Percentiles rank a stretch among this genome's conserved stretches.
Conservation (phyloP, 495 filamentous ascomycete species). For the Trichocladium uniseriatum region DNA sequence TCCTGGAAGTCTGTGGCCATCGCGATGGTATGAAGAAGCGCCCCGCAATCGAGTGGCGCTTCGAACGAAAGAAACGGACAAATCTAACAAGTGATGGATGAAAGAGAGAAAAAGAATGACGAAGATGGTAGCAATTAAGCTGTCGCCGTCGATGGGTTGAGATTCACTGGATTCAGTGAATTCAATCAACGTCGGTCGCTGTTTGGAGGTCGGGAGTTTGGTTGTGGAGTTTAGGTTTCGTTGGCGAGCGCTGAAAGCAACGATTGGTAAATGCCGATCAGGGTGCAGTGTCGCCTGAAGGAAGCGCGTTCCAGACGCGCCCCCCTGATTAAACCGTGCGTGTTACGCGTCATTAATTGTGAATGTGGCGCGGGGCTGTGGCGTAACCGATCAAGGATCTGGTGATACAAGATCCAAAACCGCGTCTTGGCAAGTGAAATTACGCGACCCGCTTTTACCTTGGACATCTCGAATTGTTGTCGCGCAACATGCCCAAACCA, state of each 20-base stretch:
- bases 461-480: too few relatives aligned
- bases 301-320: slow-evolving; percentile 13
- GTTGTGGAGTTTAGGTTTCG: slow-evolving; percentile 5
- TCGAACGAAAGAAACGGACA: background rate
- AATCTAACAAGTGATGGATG: background rate
- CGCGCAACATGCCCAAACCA: too few relatives aligned
- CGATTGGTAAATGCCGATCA: slow-evolving; percentile 15
- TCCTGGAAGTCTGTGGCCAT: slow-evolving; percentile 32
- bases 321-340: slow-evolving; percentile 4
- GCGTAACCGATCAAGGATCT: background rate
- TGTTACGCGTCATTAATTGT: slow-evolving; percentile 3
- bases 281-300: background rate
- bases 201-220: background rate
- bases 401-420: background rate
- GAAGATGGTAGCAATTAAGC: background rate
- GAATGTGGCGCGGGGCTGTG: background rate
- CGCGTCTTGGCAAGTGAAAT: background rate
- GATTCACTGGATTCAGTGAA: background rate
- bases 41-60: background rate
- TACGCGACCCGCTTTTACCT: too few relatives aligned
- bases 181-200: background rate
- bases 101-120: background rate
- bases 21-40: slow-evolving; percentile 14
- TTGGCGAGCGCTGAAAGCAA: slow-evolving; percentile 5
- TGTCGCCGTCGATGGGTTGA: background rate